A percentile compares a stretch with the other conserved stretches of the same genome.
phyloP scores from a whole-genome alignment of 1,284 basidiomycete genomes.

The Pseudozyma pruni region DNA sequence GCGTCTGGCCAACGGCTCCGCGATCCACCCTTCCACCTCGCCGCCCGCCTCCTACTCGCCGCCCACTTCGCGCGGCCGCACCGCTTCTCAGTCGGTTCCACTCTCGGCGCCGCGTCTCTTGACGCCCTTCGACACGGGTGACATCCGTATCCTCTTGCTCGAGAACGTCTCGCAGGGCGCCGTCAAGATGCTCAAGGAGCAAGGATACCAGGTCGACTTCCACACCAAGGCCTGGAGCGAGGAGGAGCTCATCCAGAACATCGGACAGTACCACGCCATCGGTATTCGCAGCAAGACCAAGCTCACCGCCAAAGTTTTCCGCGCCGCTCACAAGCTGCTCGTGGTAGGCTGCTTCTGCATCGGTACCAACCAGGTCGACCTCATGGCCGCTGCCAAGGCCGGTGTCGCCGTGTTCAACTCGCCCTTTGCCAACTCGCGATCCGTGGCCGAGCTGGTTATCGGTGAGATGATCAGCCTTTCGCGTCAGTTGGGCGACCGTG shows the following conservation, averaged over 20 bases:
- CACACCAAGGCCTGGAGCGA: conserved; percentile 86
- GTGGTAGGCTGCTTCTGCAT: conserved; percentile 99
- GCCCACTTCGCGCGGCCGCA: conserved; percentile 30
- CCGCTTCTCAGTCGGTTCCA: conserved; percentile 41
- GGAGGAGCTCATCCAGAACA: conserved; percentile 88
- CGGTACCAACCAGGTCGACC: conserved; percentile 98
- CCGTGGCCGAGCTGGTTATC: conserved; percentile 97
- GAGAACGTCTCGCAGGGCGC: conserved; percentile 97
- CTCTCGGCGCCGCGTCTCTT: conserved; percentile 55
- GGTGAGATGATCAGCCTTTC: conserved; percentile 93
- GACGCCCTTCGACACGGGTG: conserved; percentile 63
- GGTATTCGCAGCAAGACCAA: conserved; percentile 98
- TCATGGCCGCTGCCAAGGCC: conserved; percentile 81
- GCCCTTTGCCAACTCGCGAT: conserved; percentile 98
- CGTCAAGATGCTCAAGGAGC: conserved; percentile 80
- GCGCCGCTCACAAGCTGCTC: conserved; percentile 74
- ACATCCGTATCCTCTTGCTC: conserved; percentile 77
- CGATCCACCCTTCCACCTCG: conserved; percentile 38
- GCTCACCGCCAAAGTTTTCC: conserved; percentile 88
- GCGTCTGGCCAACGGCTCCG: conserved; percentile 33
- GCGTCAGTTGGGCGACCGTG: conserved; percentile 90
- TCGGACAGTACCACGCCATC: conserved; percentile 89
- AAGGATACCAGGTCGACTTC: conserved; percentile 95
- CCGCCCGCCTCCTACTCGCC: conserved; percentile 41
- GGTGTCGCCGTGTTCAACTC: conserved; percentile 99